Percentiles rank a stretch among this genome's conserved stretches.
Evolutionary conservation across 2,329 filamentous ascomycete species (phyloP).

Genomic region (Paraphaeosphaeria sporulosa): DNA sequence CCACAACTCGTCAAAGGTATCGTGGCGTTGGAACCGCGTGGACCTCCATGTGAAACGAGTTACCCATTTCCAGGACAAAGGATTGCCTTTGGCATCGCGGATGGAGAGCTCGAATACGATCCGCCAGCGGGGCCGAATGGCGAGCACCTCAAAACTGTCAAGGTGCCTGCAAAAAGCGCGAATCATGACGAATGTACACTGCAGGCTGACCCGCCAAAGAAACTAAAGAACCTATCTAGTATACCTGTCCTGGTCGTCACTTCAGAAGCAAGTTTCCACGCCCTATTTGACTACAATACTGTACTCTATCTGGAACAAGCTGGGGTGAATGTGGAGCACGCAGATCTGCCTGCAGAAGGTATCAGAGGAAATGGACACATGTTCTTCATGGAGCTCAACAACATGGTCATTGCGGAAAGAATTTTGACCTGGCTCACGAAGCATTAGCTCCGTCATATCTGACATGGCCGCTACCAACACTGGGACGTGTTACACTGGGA

Average conservation of each 20-base stretch:
- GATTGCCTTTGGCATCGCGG: constrained; percentile 44
- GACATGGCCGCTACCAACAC: no score
- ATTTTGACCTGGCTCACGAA: constrained; percentile 19
- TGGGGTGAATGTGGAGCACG: constrained; percentile 32
- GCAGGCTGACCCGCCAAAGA: constrained; percentile 50
- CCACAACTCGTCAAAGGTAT: constrained; percentile 59
- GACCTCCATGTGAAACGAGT: constrained; percentile 57
- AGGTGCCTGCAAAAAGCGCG: constrained; percentile 30
- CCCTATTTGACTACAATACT: constrained; percentile 63
- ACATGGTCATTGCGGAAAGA: constrained; percentile 26
- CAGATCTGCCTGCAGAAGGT: constrained; percentile 62
- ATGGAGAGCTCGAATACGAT: constrained; percentile 41
- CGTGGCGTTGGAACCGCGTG: constrained; percentile 61
- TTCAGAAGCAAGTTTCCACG: constrained; percentile 62
- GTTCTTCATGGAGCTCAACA: constrained; percentile 45
- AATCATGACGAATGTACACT: constrained; percentile 47
- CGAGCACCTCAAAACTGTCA: constrained; percentile 27
- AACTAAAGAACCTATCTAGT: constrained; percentile 57
- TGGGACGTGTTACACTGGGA: no score
- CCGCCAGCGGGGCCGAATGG: constrained; percentile 37
- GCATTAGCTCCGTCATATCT: constrained; percentile 5
- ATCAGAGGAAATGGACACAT: constrained; percentile 63
- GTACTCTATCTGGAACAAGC: constrained; percentile 60
- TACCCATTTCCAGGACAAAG: constrained; percentile 27
- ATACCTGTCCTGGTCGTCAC: constrained; percentile 61